Conservation (phyloP, 257 asterid species). For the Linaria vulgaris region DNA sequence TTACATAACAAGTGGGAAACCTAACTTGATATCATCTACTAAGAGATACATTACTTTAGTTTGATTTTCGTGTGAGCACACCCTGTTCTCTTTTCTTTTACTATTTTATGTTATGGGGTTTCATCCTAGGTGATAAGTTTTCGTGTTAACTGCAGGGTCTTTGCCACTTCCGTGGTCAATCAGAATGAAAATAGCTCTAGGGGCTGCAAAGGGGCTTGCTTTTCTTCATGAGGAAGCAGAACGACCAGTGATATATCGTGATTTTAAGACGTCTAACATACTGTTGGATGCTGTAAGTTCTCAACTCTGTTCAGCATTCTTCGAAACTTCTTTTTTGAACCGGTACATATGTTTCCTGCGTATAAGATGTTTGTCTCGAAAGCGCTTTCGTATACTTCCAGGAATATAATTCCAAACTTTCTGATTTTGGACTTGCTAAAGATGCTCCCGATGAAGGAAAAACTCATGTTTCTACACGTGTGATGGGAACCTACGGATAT, state of each 20-base stretch:
- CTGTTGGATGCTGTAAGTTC: slow-evolving; percentile 56
- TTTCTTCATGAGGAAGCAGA: slow-evolving; percentile 65
- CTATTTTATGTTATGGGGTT: too few species aligned
- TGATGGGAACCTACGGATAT: slow-evolving; percentile 60
- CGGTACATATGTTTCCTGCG: too few species aligned
- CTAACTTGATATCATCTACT: too few species aligned
- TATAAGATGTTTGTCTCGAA: slow-evolving; percentile 1
- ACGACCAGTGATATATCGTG: slow-evolving; percentile 56
- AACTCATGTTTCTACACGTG: slow-evolving; percentile 66
- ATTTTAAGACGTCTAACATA: slow-evolving; percentile 65
- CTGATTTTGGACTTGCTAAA: slow-evolving; percentile 69
- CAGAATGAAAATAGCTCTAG: slow-evolving; percentile 68
- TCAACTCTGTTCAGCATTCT: neutral
- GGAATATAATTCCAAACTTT: slow-evolving; percentile 69
- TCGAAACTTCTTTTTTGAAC: neutral
- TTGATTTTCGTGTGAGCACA: too few species aligned
- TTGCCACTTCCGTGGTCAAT: slow-evolving; percentile 70
- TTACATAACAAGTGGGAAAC: too few species aligned
- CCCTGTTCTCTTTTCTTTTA: too few species aligned
- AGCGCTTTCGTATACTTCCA: slow-evolving; percentile 18
- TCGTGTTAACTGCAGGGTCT: slow-evolving; percentile 40
- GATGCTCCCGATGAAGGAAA: slow-evolving; percentile 73
- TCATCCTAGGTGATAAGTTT: too few species aligned
- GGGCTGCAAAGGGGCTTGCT: slow-evolving; percentile 66
- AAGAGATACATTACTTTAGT: too few species aligned